Percentiles rank a stretch among this genome's conserved stretches.
These are phyloP conservation scores for Termitomyces sp. DNA, from an alignment of 768 basidiomycete genomes.

Conservation along the genomic window DNA sequence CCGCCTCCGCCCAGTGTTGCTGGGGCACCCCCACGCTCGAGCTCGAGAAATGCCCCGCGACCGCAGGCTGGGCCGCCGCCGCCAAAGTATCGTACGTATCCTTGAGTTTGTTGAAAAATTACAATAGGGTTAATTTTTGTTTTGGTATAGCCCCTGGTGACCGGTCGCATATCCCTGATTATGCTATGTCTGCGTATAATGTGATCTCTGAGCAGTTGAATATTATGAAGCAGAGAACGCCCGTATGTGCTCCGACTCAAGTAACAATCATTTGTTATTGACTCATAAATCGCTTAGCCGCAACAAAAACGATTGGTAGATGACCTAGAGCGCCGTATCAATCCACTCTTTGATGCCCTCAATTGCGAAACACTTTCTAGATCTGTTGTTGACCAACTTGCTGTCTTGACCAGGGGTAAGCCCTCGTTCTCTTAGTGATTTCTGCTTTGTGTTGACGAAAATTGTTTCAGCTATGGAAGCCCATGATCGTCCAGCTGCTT, in stretches of 20 bases:
- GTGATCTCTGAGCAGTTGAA: constrained; percentile 60
- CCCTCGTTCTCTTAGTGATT: background rate
- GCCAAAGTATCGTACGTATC: constrained; percentile 43
- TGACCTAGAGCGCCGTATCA: constrained; percentile 83
- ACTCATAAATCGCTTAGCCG: constrained; percentile 38
- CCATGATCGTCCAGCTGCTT: constrained; percentile 69
- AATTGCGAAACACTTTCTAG: constrained; percentile 82
- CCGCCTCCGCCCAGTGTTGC: constrained; percentile 31
- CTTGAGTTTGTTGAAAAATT: background rate
- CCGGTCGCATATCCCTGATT: constrained; percentile 83
- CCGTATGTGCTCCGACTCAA: constrained; percentile 42
- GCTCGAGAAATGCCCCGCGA: constrained; percentile 17
- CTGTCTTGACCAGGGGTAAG: constrained; percentile 69
- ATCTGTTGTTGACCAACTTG: constrained; percentile 64
- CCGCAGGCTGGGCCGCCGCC: constrained; percentile 25
- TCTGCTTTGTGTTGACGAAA: background rate
- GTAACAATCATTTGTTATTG: background rate
- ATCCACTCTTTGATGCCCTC: constrained; percentile 83
- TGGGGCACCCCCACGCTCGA: constrained; percentile 15
- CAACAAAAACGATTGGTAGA: constrained; percentile 82
- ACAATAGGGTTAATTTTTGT: constrained; percentile 3
- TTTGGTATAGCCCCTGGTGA: constrained; percentile 75
- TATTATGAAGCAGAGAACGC: constrained; percentile 66
- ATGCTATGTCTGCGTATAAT: constrained; percentile 58
- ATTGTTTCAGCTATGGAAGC: constrained; percentile 65